Base-by-base conservation (phyloP, 441 rosid genomes). In the Populus tomentosa region DNA sequence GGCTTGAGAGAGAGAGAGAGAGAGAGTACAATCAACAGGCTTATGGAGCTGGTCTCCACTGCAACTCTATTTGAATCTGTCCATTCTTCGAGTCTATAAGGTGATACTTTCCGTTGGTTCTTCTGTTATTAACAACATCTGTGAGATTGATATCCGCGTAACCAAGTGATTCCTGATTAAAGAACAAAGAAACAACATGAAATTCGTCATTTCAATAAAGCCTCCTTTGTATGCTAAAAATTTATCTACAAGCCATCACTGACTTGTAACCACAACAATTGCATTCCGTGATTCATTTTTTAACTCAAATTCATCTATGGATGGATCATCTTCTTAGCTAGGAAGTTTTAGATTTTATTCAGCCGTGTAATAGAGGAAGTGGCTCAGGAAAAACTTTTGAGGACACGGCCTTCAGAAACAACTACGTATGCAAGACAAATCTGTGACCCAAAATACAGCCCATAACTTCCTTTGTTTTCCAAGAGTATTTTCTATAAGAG, bases 51-150 rank as follows among this genome's bases (percentile, higher is more conserved):
- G 95, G 89, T 86, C 92, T 87, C 99, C 99, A 95, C 77, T 91
- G 92, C 83, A 94, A 76, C 88, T 95, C 99, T 50, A 95, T 77
- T 81, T 90, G 98, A 82, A 95, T 86, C 84, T 82, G 79, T 13
- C 99, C 97, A 28, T 92, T 94, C 87, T 82, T 95, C 0, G 99
- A 95, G 90, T 92, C 98, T 72, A 95, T 95, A 33, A 95, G 97
- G 80, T 93, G 96, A 82, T 87, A 91, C 89, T 85, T 91, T 90
- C 91, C 93, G 69, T 94, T 94, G 86, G 89, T 90, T 77, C 98
- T 85, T 76, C 84, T 91, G 92, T 95, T 95, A 90, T 70, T 87
- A 72, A 95, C 89, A 23, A 90, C 99, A 80, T 95, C 97, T 5
- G 89, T 81, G 71, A 92, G 97, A 74, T 74, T 82, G 69, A 95